Percentiles rank a stretch among this genome's conserved stretches.
phyloP scores from a whole-genome alignment of 176 grass and related monocot species.

The Avena atlantica region DNA sequence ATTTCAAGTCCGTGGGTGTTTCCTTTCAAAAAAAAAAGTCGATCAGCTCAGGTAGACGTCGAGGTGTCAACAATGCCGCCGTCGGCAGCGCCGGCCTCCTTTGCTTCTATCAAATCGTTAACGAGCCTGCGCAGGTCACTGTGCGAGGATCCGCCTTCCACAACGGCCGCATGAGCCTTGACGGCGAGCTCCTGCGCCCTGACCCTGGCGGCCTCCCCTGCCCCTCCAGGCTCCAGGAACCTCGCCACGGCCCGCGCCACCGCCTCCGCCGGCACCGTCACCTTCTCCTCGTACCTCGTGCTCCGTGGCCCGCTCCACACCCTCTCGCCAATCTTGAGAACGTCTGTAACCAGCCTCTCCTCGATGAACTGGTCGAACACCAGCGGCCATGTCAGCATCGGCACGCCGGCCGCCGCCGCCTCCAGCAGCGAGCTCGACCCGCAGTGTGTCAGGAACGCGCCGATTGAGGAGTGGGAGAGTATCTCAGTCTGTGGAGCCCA shows the following conservation, averaged over 20 bases:
- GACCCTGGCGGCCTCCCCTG: constrained; percentile 13
- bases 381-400: constrained; percentile 62
- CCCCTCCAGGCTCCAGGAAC: constrained; percentile 29
- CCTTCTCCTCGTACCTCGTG: not conserved
- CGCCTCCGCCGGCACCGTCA: not conserved
- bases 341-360: constrained; percentile 46
- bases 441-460: constrained; percentile 62
- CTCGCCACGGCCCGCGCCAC: constrained; percentile 27
- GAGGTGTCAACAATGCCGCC: too few species aligned
- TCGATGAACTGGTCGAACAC: constrained; percentile 59
- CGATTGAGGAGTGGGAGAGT: not conserved
- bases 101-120: not conserved
- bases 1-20: too few species aligned
- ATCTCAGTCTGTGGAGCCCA: constrained; percentile 48
- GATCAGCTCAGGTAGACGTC: too few species aligned
- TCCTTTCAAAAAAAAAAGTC: too few species aligned
- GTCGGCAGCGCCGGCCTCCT: too few species aligned
- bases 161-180: constrained; percentile 31
- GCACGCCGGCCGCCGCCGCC: constrained; percentile 46
- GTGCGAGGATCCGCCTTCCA: constrained; percentile 32
- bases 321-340: constrained; percentile 11
- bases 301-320: constrained; percentile 25
- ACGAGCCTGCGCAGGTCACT: constrained; percentile 22
- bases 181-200: constrained; percentile 3
- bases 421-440: constrained; percentile 62